These are phyloP conservation scores for Stachybotrys chartarum DNA, from an alignment of 2,329 filamentous ascomycete genomes.

Conservation along the genomic window DNA sequence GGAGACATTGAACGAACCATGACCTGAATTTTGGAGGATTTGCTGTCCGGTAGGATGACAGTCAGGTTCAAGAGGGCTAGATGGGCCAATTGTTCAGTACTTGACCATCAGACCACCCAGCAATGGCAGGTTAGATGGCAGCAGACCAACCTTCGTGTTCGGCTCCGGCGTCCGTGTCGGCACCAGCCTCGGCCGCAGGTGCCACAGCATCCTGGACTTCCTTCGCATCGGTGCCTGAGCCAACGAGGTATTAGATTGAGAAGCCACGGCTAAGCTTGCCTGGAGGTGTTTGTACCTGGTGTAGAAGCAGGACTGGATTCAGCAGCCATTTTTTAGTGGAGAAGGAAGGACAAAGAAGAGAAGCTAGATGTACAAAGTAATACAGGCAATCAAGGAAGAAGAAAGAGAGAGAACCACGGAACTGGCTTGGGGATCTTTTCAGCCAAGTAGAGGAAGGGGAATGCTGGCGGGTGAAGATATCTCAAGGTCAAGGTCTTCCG, in stretches of 20 bases:
- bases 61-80: constrained; percentile 55
- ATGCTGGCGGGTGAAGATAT: background rate
- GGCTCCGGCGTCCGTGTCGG: constrained; percentile 19
- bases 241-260: background rate
- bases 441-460: background rate
- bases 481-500: background rate
- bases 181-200: constrained; percentile 16
- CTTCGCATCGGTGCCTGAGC: background rate
- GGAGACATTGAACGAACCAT: constrained; percentile 53
- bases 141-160: constrained; percentile 13
- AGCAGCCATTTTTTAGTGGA: constrained; percentile 22
- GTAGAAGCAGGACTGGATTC: constrained; percentile 18
- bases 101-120: background rate
- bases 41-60: constrained; percentile 72
- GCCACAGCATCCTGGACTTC: constrained; percentile 8
- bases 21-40: constrained; percentile 69
- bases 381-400: constrained; percentile 2
- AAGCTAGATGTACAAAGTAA: constrained; percentile 6
- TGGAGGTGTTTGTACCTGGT: constrained; percentile 11
- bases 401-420: constrained; percentile 13
- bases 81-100: constrained; percentile 2
- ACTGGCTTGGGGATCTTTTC: constrained; percentile 14
- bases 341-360: constrained; percentile 8
- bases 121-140: background rate
- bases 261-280: background rate